phyloP scores from a whole-genome alignment of 768 basidiomycete species.

The Sporobolomyces roseus region DNA sequence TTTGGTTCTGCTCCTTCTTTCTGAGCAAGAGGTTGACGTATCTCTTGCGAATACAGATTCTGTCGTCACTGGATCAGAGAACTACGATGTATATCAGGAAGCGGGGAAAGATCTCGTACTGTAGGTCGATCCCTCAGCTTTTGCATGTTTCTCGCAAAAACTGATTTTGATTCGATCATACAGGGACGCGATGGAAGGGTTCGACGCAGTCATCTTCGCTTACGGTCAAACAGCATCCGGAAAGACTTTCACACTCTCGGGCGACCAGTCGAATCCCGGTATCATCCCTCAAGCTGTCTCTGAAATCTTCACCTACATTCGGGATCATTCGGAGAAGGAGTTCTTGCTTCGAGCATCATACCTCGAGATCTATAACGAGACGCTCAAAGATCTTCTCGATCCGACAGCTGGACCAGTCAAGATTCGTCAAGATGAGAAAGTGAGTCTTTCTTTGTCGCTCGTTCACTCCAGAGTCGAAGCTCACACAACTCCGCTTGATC shows the following conservation, averaged over 20 bases:
- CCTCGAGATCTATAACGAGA: slow-evolving; percentile 57
- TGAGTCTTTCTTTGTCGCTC: slow-evolving; percentile 32
- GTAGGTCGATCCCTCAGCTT: slow-evolving; percentile 1
- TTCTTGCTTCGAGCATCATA: slow-evolving; percentile 95
- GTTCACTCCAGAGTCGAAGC: slow-evolving; percentile 3
- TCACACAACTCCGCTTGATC: neutral
- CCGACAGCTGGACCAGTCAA: slow-evolving; percentile 41
- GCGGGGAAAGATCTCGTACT: slow-evolving; percentile 42
- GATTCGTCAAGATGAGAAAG: slow-evolving; percentile 42
- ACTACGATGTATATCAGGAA: slow-evolving; percentile 40
- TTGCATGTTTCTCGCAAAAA: accelerated
- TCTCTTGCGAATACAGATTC: slow-evolving; percentile 33
- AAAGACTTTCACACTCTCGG: slow-evolving; percentile 64
- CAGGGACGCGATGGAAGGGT: slow-evolving; percentile 81
- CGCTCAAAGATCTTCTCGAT: slow-evolving; percentile 74
- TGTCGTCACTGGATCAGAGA: slow-evolving; percentile 43
- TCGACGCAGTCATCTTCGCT: slow-evolving; percentile 92
- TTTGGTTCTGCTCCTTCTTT: neutral
- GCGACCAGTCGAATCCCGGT: slow-evolving; percentile 67
- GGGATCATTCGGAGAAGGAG: slow-evolving; percentile 69
- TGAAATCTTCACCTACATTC: slow-evolving; percentile 85
- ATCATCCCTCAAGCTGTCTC: slow-evolving; percentile 91
- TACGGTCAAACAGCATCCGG: slow-evolving; percentile 74
- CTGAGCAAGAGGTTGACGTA: too few species aligned
- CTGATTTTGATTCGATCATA: too few species aligned